A percentile compares a stretch with the other conserved stretches of the same genome.
Conservation (phyloP, 768 basidiomycete genomes). For the Trametes meyenii region DNA sequence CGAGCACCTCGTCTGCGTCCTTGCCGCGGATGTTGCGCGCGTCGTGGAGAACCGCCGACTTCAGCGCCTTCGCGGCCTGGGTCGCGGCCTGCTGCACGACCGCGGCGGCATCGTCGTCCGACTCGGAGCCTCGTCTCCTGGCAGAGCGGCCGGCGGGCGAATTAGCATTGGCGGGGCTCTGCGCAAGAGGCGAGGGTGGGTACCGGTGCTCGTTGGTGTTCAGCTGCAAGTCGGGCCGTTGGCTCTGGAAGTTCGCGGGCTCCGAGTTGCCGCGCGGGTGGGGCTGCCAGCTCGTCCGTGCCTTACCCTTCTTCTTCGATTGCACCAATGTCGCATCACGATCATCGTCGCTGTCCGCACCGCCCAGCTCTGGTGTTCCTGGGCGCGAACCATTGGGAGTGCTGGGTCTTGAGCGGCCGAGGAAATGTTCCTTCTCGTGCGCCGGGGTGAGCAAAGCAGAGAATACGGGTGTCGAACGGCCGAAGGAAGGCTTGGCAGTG, state of each 20-base stretch:
- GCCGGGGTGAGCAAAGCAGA: conserved; percentile 40
- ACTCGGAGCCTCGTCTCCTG: conserved; percentile 8
- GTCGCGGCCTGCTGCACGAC: conserved; percentile 39
- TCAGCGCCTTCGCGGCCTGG: conserved; percentile 65
- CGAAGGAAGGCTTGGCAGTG: conserved; percentile 32
- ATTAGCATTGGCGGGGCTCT: conserved; percentile 7
- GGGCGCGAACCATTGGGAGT: conserved; percentile 32
- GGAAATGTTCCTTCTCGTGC: conserved; percentile 51
- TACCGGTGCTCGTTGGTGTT: conserved; percentile 40
- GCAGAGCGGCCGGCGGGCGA: conserved; percentile 1
- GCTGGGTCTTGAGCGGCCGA: conserved; percentile 31
- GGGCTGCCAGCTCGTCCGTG: conserved; percentile 19
- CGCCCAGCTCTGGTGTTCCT: conserved; percentile 18
- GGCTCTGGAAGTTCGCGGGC: conserved; percentile 4
- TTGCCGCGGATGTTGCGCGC: conserved; percentile 68
- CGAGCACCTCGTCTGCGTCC: conserved; percentile 40
- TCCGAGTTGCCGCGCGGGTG: conserved; percentile 19
- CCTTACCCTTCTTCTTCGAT: conserved; percentile 33
- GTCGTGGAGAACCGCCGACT: conserved; percentile 73
- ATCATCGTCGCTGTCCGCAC: conserved; percentile 32
- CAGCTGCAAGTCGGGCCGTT: conserved; percentile 2
- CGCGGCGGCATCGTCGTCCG: conserved; percentile 43
- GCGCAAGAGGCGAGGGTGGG: conserved; percentile 37
- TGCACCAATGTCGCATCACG: conserved; percentile 37
- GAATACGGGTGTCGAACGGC: conserved; percentile 42